Evolutionary conservation across 1,139 yeast genomes (phyloP).

Genomic region (Suhomyces wounanorum): DNA sequence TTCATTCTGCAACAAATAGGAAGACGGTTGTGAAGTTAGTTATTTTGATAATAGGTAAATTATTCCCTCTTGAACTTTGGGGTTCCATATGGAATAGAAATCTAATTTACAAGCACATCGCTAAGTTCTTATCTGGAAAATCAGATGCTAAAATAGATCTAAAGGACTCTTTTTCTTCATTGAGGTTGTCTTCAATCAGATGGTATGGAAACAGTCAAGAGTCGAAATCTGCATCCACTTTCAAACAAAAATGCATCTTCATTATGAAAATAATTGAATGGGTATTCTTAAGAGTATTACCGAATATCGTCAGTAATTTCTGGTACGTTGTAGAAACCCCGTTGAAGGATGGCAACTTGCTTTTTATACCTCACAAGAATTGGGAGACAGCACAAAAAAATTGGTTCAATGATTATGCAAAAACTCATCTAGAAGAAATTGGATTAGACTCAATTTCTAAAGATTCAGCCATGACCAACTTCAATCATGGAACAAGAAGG

Average conservation of each 20-base stretch:
- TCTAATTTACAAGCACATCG: constrained; percentile 37
- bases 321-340: constrained; percentile 72
- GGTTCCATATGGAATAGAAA: constrained; percentile 57
- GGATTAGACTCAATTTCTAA: not conserved
- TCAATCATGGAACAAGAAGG: constrained; percentile 39
- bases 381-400: constrained; percentile 54
- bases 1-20: constrained; percentile 26
- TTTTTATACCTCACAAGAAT: constrained; percentile 58
- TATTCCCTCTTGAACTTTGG: constrained; percentile 56
- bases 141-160: constrained; percentile 31
- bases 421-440: constrained; percentile 25
- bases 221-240: constrained; percentile 41
- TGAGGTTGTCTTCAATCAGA: constrained; percentile 41
- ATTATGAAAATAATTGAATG: constrained; percentile 53
- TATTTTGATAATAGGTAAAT: constrained; percentile 40
- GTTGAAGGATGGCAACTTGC: constrained; percentile 38
- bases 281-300: constrained; percentile 54
- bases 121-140: constrained; percentile 40
- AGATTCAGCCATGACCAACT: constrained; percentile 11
- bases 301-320: constrained; percentile 50
- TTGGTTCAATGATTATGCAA: constrained; percentile 45
- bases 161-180: constrained; percentile 24
- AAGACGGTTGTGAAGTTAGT: constrained; percentile 42
- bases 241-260: constrained; percentile 29
- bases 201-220: constrained; percentile 47